Base-by-base conservation (phyloP, 2,329 filamentous ascomycete species). In the Cadophora sp. region DNA sequence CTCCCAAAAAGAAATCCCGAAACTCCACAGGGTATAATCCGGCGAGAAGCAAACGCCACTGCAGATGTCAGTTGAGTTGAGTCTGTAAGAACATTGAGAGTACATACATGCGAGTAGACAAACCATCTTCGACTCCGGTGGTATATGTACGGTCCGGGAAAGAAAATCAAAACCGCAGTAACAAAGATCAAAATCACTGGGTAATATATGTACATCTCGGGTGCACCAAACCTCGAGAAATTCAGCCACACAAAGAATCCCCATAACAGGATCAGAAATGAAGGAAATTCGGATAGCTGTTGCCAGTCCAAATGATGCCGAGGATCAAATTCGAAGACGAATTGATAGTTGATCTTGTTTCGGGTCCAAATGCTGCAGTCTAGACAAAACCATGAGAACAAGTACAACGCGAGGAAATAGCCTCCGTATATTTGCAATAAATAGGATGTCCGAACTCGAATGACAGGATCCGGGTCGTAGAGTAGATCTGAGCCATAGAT, bases 301-400 rank as follows among this genome's bases (percentile, higher is more conserved):
- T 92, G 89, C 94, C 95, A 99, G 79, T 98, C 93, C 31, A 98
- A 82, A 71, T 91, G 88, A 78, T 96, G 89, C 67, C 95, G 86
- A 64, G 91, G 90, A 82, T 98, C 94, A 77, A 97, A 96, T 80
- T 99, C 96, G 77, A 99, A 99, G 73, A 98, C 93, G 79, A 97
- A 97, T 64, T 91, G 88, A 78, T 98, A 98, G 78, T 99, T 99
- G 80, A 99, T 92, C 80, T 95, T 97, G 78, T 91, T 89, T 62
- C 83, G 83, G 6, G 89, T 88, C 93, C 95, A 99, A 19, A 97
- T 81, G 66, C 90, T 89, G 78, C 94, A 97, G 76, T 94, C 90
- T 43, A 97, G 76, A 76, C 92, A 93, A 77, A 98, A 98, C n/a
- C 97, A 81, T 11, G 91, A 82, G 76, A 97, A 91, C 24, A 98